Evolutionary conservation across 208 protist genomes (phyloP).

Genomic region (Lotmaria passim): DNA sequence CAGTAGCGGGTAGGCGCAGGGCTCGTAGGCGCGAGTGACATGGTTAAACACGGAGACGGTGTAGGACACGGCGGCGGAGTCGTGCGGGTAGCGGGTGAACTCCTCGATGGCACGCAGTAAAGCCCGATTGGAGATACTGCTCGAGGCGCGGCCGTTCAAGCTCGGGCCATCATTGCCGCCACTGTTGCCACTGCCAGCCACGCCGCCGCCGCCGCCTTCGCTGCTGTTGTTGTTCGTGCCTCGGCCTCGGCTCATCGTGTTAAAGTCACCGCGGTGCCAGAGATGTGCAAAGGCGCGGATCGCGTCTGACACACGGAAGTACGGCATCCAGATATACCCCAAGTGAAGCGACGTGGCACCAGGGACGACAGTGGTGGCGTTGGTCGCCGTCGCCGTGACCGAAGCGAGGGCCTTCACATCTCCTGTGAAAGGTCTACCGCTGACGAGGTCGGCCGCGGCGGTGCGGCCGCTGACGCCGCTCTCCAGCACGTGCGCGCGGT

Average conservation of each 20-base stretch:
- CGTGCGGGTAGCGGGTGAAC: constrained; percentile 23
- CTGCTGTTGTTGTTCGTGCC: neutral
- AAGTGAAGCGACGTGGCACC: no score
- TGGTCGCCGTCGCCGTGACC: neutral
- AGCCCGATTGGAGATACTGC: neutral
- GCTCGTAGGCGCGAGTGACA: constrained; percentile 1
- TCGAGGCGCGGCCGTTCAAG: neutral
- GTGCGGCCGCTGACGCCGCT: neutral
- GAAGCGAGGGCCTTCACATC: no score
- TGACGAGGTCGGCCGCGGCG: no score
- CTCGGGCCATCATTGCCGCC: no score
- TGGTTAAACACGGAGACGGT: constrained; percentile 6
- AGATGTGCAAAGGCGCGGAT: neutral
- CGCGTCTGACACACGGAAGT: constrained; percentile 9
- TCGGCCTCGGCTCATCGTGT: no score
- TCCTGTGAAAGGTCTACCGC: no score
- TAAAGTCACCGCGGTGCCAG: constrained; percentile 3
- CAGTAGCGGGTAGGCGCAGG: constrained; percentile 11
- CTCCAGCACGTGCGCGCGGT: constrained; percentile 8
- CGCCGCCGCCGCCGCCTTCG: no score
- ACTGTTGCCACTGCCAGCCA: no score
- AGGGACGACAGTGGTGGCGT: neutral
- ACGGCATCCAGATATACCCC: constrained; percentile 23
- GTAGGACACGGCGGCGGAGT: constrained; percentile 11
- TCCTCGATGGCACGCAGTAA: constrained; percentile 8